Evolutionary conservation across 352 stramenopile species (phyloP).

Genomic region (Phytophthora hibernalis): DNA sequence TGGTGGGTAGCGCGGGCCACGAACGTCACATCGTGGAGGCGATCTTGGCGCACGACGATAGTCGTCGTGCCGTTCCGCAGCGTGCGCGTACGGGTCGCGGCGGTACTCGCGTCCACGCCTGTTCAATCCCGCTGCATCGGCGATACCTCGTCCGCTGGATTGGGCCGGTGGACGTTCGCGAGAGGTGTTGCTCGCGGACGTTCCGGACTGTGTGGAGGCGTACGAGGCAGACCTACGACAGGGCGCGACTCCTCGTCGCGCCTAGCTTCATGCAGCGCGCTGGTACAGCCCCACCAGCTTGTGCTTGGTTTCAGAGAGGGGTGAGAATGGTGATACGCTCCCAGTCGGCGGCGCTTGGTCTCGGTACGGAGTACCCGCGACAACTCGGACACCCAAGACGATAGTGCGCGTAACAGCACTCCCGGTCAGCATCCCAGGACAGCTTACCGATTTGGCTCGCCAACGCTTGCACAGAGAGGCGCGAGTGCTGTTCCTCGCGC

Average conservation of each 20-base stretch:
- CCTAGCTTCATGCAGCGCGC: background rate
- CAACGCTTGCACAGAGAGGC: background rate
- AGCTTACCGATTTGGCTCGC: background rate
- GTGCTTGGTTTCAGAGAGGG: background rate
- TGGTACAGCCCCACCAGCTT: background rate
- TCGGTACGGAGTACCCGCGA: background rate
- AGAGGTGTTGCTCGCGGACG: background rate
- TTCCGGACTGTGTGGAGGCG: conserved; percentile 8
- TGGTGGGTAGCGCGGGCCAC: background rate
- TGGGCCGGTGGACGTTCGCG: background rate
- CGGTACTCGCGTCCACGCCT: background rate
- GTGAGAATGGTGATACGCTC: background rate
- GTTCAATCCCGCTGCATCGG: background rate
- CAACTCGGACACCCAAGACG: background rate
- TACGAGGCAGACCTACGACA: conserved; percentile 12
- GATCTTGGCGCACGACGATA: background rate
- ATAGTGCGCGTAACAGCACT: background rate
- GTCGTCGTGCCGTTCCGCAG: background rate
- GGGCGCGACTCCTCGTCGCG: background rate
- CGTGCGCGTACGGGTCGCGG: background rate
- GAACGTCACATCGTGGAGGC: background rate
- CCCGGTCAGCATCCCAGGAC: background rate
- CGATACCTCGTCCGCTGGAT: conserved; percentile 8
- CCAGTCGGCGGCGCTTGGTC: background rate
- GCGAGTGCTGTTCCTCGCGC: background rate